Evolutionary conservation across 306 rosid species (phyloP), one percentile per base, ranked within the genome.

Genomic region (Dalbergia cultrata): DNA sequence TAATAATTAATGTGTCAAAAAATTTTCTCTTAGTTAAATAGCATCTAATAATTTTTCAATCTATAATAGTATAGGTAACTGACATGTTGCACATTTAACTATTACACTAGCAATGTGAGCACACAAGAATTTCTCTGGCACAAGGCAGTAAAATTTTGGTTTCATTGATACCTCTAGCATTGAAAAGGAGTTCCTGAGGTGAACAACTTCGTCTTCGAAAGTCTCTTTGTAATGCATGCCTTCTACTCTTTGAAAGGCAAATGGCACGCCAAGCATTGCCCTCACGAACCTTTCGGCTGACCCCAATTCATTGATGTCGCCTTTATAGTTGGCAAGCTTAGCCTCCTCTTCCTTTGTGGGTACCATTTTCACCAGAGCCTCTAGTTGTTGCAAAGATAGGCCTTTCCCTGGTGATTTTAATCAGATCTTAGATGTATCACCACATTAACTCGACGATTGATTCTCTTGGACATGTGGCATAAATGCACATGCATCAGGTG

Each of bases 161-260:
- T 13, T 13, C 7, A 52, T 13, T 10, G 9, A 4, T 90, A 96
- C 99, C 99, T 96, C 97, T 10, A 96, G 93, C 94, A 93, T 89
- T 78, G 93, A 88, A 78, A 96, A 96, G 0, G 98, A 93, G 88
- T 92, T 96, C 44, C 85, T 81, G 26, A 96, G 97, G 85, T 93
- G 98, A 77, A 92, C 92, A 61, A 96, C 93, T 74, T 96, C 99
- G 65, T 96, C 99, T 70, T 93, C 98, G 68, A 96, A 96, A 13
- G 98, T 89, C 74, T 93, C 98, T 83, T 75, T 87, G 79, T 85
- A 96, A 84, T 92, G 97, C 99, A 96, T 89, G 47, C 86, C 92
- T 87, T 96, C 93, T 8, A 88, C 93, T 65, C 99, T 71, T 67
- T 62, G 91, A 76, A 96, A 96, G 50, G 99, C 86, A 17, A 76